A percentile compares a stretch with the other conserved stretches of the same genome.
phyloP scores from a whole-genome alignment of 2,329 filamentous ascomycete species.

The Trichoderma atroviride region DNA sequence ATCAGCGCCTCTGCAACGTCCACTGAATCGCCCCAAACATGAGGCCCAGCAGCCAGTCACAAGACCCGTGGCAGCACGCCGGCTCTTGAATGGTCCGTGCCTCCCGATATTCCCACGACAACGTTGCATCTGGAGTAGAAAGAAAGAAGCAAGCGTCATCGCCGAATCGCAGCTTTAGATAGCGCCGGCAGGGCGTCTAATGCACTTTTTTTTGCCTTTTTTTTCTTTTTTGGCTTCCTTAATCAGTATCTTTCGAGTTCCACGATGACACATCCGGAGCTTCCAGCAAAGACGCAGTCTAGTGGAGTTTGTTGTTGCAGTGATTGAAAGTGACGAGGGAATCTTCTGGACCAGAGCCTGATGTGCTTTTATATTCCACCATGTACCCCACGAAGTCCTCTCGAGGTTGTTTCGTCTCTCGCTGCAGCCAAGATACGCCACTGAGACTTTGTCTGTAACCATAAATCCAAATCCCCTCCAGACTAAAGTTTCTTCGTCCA shows the following conservation, averaged over 20 bases:
- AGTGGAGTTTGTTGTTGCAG: constrained; percentile 17
- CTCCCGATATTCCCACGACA: constrained; percentile 22
- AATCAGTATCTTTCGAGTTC: neutral
- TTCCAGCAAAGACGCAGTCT: constrained; percentile 9
- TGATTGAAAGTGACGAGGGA: neutral
- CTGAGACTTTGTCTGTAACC: neutral
- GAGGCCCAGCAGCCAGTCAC: neutral
- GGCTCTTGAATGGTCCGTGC: constrained; percentile 27
- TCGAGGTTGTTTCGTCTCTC: neutral
- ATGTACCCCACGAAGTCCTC: neutral
- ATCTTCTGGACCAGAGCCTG: neutral
- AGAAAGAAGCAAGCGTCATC: neutral
- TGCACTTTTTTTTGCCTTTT: neutral
- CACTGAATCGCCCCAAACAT: constrained; percentile 5
- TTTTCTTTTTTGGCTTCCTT: neutral
- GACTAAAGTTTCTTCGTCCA: neutral
- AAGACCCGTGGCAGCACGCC: constrained; percentile 17
- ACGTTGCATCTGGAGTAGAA: constrained; percentile 25
- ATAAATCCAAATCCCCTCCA: neutral
- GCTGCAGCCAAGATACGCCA: neutral
- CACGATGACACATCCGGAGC: constrained; percentile 21
- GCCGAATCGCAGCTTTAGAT: neutral
- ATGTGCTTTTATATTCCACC: constrained; percentile 17
- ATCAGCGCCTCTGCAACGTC: neutral
- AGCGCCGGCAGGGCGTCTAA: neutral